phyloP scores from a whole-genome alignment of 2,329 filamentous ascomycete genomes.

The Shiraia bambusicola region DNA sequence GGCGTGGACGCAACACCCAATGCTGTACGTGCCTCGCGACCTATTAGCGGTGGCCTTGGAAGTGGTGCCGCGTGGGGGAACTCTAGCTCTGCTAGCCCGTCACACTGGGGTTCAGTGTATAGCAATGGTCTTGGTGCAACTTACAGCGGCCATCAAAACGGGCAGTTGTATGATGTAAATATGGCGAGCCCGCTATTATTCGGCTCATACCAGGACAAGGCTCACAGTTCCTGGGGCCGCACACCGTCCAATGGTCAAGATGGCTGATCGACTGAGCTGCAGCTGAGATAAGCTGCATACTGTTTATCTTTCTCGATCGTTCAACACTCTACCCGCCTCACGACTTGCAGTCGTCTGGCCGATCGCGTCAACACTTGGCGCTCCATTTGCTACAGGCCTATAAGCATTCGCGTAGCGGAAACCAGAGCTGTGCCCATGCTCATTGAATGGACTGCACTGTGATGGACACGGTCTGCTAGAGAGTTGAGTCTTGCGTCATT shows the following conservation, averaged over 20 bases:
- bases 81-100: slow-evolving; percentile 18
- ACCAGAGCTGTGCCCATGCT: too few relatives aligned
- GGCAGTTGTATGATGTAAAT: slow-evolving; percentile 22
- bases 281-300: slow-evolving; percentile 16
- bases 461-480: too few relatives aligned
- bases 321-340: not conserved
- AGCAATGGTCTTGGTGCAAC: slow-evolving; percentile 17
- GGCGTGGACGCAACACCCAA: slow-evolving; percentile 32
- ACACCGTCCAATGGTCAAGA: slow-evolving; percentile 43
- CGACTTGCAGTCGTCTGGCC: too few relatives aligned
- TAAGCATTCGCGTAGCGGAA: too few relatives aligned
- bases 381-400: too few relatives aligned
- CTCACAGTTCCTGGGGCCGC: slow-evolving; percentile 37
- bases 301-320: slow-evolving; percentile 6
- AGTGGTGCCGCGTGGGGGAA: slow-evolving; percentile 39
- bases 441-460: too few relatives aligned
- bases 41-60: slow-evolving; percentile 33
- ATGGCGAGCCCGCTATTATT: slow-evolving; percentile 48
- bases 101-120: slow-evolving; percentile 30
- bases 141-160: slow-evolving; percentile 22
- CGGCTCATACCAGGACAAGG: slow-evolving; percentile 39
- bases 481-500: too few relatives aligned
- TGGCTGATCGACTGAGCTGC: slow-evolving; percentile 32
- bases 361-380: too few relatives aligned
- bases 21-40: slow-evolving; percentile 18